A percentile compares a stretch with the other conserved stretches of the same genome.
Conservation (phyloP, 768 basidiomycete species). For the Panaeolus papilionaceus region DNA sequence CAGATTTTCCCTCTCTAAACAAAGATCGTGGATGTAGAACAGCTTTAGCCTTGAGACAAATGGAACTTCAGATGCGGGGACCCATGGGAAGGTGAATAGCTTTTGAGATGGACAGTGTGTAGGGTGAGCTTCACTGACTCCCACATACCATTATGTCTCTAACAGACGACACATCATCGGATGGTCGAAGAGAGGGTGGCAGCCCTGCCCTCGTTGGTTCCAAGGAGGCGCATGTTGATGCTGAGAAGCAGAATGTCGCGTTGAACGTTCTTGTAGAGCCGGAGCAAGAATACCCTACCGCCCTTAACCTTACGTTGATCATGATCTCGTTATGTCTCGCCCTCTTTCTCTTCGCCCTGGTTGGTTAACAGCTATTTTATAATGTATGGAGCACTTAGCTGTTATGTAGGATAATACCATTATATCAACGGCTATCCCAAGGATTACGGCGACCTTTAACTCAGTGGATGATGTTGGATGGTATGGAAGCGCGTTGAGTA, state of each 20-base stretch:
- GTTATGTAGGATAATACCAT: constrained; percentile 31
- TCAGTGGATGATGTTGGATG: constrained; percentile 30
- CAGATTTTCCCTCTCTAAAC: no score
- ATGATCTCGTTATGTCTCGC: constrained; percentile 21
- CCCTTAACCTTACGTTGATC: constrained; percentile 15
- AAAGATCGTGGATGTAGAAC: no score
- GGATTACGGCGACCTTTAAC: constrained; percentile 29
- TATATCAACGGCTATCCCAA: constrained; percentile 31
- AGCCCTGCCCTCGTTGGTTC: background rate
- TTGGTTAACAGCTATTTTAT: background rate
- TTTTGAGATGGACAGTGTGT: no score
- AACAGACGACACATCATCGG: background rate
- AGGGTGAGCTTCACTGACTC: no score
- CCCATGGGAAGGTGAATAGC: no score
- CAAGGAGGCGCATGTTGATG: background rate
- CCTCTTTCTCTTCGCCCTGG: constrained; percentile 29
- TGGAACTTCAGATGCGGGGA: no score
- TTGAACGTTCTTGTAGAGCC: background rate
- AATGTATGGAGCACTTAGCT: background rate
- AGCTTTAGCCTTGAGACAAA: no score
- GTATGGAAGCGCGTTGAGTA: constrained; percentile 29
- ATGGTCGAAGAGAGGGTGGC: background rate
- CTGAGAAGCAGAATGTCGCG: background rate
- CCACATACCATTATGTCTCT: background rate
- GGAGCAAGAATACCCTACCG: background rate